Evolutionary conservation across 148 eudicot genomes (phyloP), one percentile per base, ranked within the genome.

Genomic region (Nepenthes gracilis): DNA sequence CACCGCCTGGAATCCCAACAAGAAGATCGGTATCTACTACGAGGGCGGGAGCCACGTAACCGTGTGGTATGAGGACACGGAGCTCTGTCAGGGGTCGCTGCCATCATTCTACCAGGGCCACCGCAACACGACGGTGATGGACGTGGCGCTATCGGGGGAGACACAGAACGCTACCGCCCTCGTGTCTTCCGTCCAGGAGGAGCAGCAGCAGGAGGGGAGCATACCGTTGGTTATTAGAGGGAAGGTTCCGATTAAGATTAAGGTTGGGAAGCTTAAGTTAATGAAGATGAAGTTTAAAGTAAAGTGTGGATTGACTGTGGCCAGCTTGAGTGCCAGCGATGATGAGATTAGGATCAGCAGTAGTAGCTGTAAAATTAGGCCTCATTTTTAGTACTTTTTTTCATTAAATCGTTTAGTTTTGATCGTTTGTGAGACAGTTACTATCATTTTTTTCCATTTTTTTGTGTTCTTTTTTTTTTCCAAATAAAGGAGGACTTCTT

Each of bases 61-160:
- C 47, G 88, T 84, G 14, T 83, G 57, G 67, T 86, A 81, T 66
- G 35, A 57, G 0, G 81, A 78, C 8, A 74, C 77, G 2, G 79
- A 74, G 47, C 88, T 92, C 2, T 80, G 90, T 37, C 70, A 77
- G 56, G 98, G 98, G 0, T 64, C 81, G 1, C 62, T 84, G 66
- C 97, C 97, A 0, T 66, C 63, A 60, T 92, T 92, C 63, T 88
- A 88, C 67, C 98, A 92, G 54, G 96, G 94, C 5, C 98, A 88
- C 58, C 65, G 63, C 4, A 88, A 92, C 74, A 88, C 96, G 6
- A 92, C 98, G 6, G 59, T 72, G 57, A 43, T 92, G 2, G 35
- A 68, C 58, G 72, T 90, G 4, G 60, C 60, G 2, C 45, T 90
- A 35, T 63, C 75, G 0, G 97, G 97, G 1, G 78, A 83, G 43